Evolutionary conservation across 176 grass and related monocot species (phyloP).

Genomic region (Pharus latifolius): DNA sequence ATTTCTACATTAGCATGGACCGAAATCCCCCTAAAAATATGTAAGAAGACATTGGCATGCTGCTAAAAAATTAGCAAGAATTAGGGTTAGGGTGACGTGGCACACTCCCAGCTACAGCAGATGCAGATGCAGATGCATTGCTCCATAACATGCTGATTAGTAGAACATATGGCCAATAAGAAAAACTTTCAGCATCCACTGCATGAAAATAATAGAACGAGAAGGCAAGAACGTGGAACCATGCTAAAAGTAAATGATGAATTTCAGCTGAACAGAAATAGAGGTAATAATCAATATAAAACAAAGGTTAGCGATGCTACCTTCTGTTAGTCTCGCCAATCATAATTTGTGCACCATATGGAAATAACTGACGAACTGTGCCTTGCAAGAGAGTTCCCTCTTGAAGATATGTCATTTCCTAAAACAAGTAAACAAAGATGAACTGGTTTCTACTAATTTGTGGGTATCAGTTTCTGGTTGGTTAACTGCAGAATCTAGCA

Average conservation of each 20-base stretch:
- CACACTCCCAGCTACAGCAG: neutral
- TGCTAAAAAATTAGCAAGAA: neutral
- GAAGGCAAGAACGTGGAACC: neutral
- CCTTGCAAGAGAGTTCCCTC: conserved; percentile 82
- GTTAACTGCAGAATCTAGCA: too few species aligned
- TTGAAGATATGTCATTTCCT: conserved; percentile 58
- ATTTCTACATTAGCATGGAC: too few species aligned
- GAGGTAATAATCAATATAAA: neutral
- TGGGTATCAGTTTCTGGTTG: too few species aligned
- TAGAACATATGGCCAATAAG: neutral
- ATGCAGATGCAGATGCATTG: neutral
- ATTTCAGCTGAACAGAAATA: conserved; percentile 9
- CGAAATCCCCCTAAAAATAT: too few species aligned
- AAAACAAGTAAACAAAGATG: conserved; percentile 17
- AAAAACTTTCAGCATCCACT: neutral
- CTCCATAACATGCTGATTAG: neutral
- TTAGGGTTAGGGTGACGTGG: neutral
- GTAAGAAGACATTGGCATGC: too few species aligned
- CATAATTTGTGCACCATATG: conserved; percentile 74
- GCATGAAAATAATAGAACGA: neutral
- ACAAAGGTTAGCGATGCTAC: conserved; percentile 28
- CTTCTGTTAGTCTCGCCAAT: conserved; percentile 72
- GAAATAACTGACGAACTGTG: conserved; percentile 57
- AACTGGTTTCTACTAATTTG: too few species aligned
- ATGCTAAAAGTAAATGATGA: neutral